phyloP scores from a whole-genome alignment of 768 basidiomycete genomes.

The Phanerodontia chrysosporium region DNA sequence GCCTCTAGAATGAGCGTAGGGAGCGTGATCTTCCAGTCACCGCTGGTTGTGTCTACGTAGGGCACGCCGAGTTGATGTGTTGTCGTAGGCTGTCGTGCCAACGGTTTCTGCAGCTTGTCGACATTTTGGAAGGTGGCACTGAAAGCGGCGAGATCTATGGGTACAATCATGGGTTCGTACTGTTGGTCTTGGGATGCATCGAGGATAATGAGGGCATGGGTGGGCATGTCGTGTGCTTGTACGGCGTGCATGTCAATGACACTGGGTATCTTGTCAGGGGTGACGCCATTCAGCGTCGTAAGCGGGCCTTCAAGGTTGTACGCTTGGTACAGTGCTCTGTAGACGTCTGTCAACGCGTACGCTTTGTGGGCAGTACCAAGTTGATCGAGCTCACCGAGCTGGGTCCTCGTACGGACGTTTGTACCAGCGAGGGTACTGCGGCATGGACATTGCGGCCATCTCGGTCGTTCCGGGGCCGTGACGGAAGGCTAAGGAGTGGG shows the following conservation, averaged over 20 bases:
- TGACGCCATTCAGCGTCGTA: not conserved
- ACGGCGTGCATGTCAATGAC: constrained; percentile 9
- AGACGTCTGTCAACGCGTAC: not conserved
- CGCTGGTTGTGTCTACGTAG: constrained; percentile 15
- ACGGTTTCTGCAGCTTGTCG: not conserved
- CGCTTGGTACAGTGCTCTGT: constrained; percentile 7
- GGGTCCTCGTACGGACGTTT: constrained; percentile 8
- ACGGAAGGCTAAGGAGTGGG: not conserved
- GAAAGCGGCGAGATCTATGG: constrained; percentile 48
- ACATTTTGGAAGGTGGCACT: constrained; percentile 28
- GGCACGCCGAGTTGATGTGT: constrained; percentile 31
- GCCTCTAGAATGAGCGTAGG: constrained; percentile 46
- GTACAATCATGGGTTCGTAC: constrained; percentile 39
- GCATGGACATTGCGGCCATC: not conserved
- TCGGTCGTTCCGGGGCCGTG: not conserved
- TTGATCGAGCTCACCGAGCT: constrained; percentile 3
- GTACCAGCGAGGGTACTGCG: not conserved
- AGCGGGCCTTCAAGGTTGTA: constrained; percentile 5
- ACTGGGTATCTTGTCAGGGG: not conserved
- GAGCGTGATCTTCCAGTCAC: constrained; percentile 38
- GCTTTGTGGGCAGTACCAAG: not conserved
- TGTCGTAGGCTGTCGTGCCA: constrained; percentile 21
- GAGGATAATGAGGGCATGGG: constrained; percentile 51
- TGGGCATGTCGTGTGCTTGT: constrained; percentile 34
- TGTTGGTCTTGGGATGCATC: constrained; percentile 16